Conservation (phyloP, 2,329 filamentous ascomycete species). For the Talaromyces rugulosus region DNA sequence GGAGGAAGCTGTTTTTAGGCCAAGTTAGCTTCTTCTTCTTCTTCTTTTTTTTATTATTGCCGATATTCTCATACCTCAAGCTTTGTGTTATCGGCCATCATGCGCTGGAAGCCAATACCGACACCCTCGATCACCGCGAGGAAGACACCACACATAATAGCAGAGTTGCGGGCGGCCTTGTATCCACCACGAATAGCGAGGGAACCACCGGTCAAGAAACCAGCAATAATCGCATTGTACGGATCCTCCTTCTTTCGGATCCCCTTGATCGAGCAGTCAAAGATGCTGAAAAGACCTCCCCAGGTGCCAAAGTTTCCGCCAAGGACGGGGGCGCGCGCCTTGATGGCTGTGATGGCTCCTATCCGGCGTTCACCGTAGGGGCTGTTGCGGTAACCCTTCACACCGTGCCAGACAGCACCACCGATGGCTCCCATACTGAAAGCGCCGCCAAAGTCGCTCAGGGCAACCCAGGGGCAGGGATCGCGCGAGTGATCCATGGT, state of each 20-base stretch:
- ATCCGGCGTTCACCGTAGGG: conserved; percentile 92
- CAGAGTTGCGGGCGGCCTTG: conserved; percentile 88
- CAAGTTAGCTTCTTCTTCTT: neutral
- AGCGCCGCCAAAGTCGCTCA: conserved; percentile 96
- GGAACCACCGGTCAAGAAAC: conserved; percentile 92
- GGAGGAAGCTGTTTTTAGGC: conserved; percentile 28
- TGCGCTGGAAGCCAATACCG: conserved; percentile 89
- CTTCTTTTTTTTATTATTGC: too few species aligned
- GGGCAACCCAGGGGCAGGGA: conserved; percentile 58
- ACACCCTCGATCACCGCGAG: conserved; percentile 96
- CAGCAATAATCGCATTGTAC: conserved; percentile 95
- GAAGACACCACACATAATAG: conserved; percentile 91
- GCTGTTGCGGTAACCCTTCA: conserved; percentile 89
- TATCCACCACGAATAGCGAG: conserved; percentile 88
- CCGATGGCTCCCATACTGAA: conserved; percentile 88
- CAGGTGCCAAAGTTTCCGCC: conserved; percentile 98
- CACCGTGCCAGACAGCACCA: conserved; percentile 89
- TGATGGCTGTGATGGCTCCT: conserved; percentile 94
- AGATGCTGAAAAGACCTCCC: conserved; percentile 93
- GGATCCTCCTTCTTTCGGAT: conserved; percentile 94
- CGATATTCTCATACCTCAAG: conserved; percentile 59
- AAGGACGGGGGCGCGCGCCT: conserved; percentile 91
- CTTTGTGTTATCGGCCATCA: conserved; percentile 86
- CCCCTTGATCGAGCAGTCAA: conserved; percentile 95
- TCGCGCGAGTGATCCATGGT: conserved; percentile 14